These are phyloP conservation scores for Aspergillus japonicus DNA, from an alignment of 2,329 filamentous ascomycete genomes.

Conservation along the genomic window DNA sequence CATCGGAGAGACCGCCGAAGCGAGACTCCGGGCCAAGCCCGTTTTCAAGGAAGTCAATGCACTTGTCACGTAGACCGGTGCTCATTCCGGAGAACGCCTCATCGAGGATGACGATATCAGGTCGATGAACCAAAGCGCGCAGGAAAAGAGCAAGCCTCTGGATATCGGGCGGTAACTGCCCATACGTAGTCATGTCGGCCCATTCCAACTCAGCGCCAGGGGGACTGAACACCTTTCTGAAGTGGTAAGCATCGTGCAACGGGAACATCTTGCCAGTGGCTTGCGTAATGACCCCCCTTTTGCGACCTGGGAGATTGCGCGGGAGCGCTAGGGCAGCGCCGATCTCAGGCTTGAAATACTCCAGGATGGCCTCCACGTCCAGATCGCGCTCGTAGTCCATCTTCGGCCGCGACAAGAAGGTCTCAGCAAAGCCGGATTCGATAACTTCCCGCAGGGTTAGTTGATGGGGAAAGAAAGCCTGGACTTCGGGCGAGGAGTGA, in stretches of 20 bases:
- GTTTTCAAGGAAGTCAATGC: constrained; percentile 72
- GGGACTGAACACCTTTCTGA: constrained; percentile 9
- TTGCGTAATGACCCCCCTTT: no score
- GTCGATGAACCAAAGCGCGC: constrained; percentile 74
- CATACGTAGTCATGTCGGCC: constrained; percentile 76
- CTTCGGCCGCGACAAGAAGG: constrained; percentile 70
- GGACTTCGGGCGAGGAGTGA: constrained; percentile 90
- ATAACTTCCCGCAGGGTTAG: constrained; percentile 72
- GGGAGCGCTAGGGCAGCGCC: no score
- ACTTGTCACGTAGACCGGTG: constrained; percentile 78
- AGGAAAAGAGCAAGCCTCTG: constrained; percentile 86
- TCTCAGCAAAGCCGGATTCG: constrained; percentile 87
- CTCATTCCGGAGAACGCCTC: constrained; percentile 89
- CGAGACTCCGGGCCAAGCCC: constrained; percentile 44
- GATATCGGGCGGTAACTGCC: constrained; percentile 49
- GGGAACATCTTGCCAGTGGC: no score
- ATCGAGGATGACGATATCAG: constrained; percentile 80
- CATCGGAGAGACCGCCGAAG: constrained; percentile 58
- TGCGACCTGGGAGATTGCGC: no score
- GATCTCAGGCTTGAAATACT: constrained; percentile 78
- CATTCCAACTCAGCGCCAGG: constrained; percentile 52
- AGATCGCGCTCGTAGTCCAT: constrained; percentile 58
- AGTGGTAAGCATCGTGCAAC: constrained; percentile 20
- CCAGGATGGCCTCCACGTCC: constrained; percentile 67
- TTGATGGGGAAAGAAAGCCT: constrained; percentile 82